Percentiles rank a stretch among this genome's conserved stretches.
Conservation (phyloP, 345 rosid species). For the Euphorbia lathyris region DNA sequence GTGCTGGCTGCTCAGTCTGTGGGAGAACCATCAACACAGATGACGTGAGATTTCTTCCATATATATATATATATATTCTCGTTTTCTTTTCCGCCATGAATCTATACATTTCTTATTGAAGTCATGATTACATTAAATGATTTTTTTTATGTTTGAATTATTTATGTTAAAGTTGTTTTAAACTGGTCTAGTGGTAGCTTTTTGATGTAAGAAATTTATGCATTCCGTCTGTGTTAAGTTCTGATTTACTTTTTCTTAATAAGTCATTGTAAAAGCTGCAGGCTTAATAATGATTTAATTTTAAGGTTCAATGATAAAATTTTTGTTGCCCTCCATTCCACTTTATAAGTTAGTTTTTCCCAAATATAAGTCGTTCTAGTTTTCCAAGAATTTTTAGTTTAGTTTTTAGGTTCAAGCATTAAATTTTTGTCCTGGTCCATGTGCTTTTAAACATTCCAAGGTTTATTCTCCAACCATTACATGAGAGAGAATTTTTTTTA, state of each 20-base stretch:
- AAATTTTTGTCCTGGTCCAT: no score
- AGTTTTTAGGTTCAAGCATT: no score
- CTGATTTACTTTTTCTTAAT: background rate
- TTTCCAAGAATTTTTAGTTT: no score
- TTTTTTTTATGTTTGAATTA: background rate
- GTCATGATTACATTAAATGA: conserved; percentile 1
- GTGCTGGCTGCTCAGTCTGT: conserved; percentile 98
- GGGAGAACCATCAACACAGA: conserved; percentile 99
- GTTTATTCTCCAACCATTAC: no score
- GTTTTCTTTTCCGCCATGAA: conserved; percentile 12
- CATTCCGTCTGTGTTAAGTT: background rate
- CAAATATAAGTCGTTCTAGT: no score
- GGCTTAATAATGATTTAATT: background rate
- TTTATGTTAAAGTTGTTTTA: background rate
- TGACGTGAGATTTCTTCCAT: conserved; percentile 69
- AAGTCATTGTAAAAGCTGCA: background rate
- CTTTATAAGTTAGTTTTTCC: no score
- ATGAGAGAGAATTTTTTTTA: no score
- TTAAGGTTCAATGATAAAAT: background rate
- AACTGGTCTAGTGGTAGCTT: background rate
- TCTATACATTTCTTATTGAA: background rate
- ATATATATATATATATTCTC: background rate
- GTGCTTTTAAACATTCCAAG: no score
- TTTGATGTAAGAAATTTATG: background rate
- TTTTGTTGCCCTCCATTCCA: no score